Evolutionary conservation across 768 basidiomycete genomes (phyloP), one percentile per base, ranked within the genome.

Genomic region (Multifurca ochricompacta): DNA sequence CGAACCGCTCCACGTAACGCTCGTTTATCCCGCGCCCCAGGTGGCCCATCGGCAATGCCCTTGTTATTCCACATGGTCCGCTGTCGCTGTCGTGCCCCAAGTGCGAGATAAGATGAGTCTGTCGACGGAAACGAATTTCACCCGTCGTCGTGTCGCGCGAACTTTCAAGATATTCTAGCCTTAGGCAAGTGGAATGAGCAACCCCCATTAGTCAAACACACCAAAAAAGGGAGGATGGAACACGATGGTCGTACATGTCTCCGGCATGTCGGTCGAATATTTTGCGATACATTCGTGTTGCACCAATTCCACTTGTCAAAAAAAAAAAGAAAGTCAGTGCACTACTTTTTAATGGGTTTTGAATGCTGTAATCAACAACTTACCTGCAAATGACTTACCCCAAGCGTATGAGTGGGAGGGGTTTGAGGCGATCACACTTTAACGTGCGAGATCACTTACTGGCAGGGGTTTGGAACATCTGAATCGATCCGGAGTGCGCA

Each of bases 81-180:
- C 44, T 21, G 35, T 46, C 36, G 36, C n/a, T n/a, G 25, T 39
- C 44, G 39, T 28, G 39, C 5, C 32, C n/a, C 23, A 13, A 9
- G 14, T 18, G 50, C 9, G 50, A n/a, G 23, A 57, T 19, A 16
- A 39, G 31, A 18, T 40, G 54, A 16, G 56, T 42, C 34, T 50
- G 53, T 8, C 53, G 42, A n/a, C 53, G 46, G n/a, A 54, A 58
- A 8, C 53, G 42, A 37, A 58, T 54, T 32, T 54, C 53, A 21
- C 57, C 53, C 30, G 57, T 50, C 19, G 28, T 25, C n/a, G 34
- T 35, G 36, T 58, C 44, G n/a, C 30, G 42, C 18, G 53, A 54
- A 35, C 47, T 45, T 18, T 59, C 48, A 34, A 54, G 47, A 14
- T 58, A 58, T 49, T 58, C 57, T 27, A 55, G 47, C 31, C 57